phyloP scores from a whole-genome alignment of 306 rosid species.

The Medicago ruthenica region DNA sequence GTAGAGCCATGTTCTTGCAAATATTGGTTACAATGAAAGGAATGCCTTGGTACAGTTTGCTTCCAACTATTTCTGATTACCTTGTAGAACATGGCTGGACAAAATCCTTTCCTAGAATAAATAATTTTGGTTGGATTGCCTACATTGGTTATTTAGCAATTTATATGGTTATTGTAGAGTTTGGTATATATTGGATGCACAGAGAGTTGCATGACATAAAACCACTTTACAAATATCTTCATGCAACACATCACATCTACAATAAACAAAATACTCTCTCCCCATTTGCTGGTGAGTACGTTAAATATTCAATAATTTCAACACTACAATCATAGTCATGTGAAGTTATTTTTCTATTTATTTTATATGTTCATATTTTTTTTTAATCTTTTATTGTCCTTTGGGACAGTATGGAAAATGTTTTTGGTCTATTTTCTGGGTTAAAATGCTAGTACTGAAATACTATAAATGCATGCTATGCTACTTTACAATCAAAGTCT shows the following conservation, averaged over 20 bases:
- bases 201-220: conserved; percentile 90
- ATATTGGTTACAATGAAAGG: conserved; percentile 82
- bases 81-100: conserved; percentile 83
- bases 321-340: conserved; percentile 14
- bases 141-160: conserved; percentile 60
- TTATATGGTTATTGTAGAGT: conserved; percentile 78
- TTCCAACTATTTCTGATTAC: conserved; percentile 80
- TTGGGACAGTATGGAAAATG: background rate
- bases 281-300: conserved; percentile 88
- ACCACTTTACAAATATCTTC: conserved; percentile 91
- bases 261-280: conserved; percentile 95
- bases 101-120: conserved; percentile 69
- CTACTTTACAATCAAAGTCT: too few relatives aligned
- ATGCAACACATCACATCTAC: conserved; percentile 89
- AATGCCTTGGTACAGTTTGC: conserved; percentile 85
- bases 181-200: conserved; percentile 94
- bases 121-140: conserved; percentile 61
- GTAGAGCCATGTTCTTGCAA: conserved; percentile 82
- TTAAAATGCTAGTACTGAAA: background rate
- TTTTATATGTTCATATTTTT: background rate
- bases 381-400: conserved; percentile 7
- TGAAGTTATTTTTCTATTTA: background rate
- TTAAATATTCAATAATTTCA: conserved; percentile 29
- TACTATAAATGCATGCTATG: too few relatives aligned
- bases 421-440: conserved; percentile 12